A percentile compares a stretch with the other conserved stretches of the same genome.
These are phyloP conservation scores for Notholithocarpus densiflorus DNA, from an alignment of 306 rosid genomes.

Conservation along the genomic window DNA sequence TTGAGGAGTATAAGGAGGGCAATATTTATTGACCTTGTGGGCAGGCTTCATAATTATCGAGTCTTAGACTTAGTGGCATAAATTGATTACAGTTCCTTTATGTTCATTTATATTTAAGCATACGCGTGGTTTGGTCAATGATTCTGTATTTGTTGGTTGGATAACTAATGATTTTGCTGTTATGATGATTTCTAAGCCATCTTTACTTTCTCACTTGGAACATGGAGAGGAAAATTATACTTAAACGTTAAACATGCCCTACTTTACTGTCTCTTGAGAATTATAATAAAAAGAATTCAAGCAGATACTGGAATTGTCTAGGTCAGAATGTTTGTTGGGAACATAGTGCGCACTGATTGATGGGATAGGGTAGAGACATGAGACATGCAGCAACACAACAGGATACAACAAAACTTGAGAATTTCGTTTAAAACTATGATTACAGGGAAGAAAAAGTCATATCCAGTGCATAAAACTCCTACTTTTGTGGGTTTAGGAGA, in stretches of 20 bases:
- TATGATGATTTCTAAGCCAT: slow-evolving; percentile 23
- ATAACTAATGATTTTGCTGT: slow-evolving; percentile 33
- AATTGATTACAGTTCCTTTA: slow-evolving; percentile 36
- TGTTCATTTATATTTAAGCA: slow-evolving; percentile 13
- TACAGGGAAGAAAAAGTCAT: no score
- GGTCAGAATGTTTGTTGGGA: background rate
- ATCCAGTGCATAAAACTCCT: no score
- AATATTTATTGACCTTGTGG: slow-evolving; percentile 31
- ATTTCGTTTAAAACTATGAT: background rate
- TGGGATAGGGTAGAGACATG: background rate
- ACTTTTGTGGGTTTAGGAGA: no score
- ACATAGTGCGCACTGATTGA: background rate
- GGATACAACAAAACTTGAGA: background rate
- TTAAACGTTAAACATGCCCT: background rate
- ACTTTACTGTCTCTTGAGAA: slow-evolving; percentile 17
- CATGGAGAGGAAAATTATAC: slow-evolving; percentile 3
- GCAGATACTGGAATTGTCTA: slow-evolving; percentile 1
- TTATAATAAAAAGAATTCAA: slow-evolving; percentile 15
- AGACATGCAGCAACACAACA: background rate
- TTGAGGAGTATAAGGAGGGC: slow-evolving; percentile 16
- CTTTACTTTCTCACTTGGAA: slow-evolving; percentile 7
- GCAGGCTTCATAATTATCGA: slow-evolving; percentile 23
- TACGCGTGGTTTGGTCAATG: slow-evolving; percentile 50
- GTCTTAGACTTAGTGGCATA: slow-evolving; percentile 26
- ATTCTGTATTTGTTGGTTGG: slow-evolving; percentile 39